Evolutionary conservation across 352 stramenopile species (phyloP), one percentile per base, ranked within the genome.

Genomic region (Phytophthora constricta): DNA sequence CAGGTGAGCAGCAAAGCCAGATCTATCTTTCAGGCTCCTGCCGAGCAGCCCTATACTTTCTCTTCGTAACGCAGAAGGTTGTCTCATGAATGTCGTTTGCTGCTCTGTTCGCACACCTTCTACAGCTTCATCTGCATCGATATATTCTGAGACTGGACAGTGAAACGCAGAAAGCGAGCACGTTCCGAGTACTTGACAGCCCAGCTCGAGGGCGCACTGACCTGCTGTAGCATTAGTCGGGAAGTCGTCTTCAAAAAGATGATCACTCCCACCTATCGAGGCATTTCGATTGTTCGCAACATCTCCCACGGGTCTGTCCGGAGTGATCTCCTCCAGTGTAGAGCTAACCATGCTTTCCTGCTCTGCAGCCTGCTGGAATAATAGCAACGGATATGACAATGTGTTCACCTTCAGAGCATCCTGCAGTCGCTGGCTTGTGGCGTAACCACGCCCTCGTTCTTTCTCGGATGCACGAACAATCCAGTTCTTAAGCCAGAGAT

Each of bases 401-500:
- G 86, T 91, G 1, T 71, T 82, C 19, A 91, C 65, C 58, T 94
- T 94, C 4, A 94, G 70, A 10, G 76, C 79, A 57, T 94, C 84
- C 47, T 88, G 80, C 2, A 94, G 78, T 17, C 74, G 74, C 52
- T 90, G 74, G 17, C 79, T 94, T 27, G 74, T 84, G 2, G 61
- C 80, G 52, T 92, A 94, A 0, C 82, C 86, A 48, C 86, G 82
- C 23, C 84, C 80, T 8, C 78, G 68, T 51, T 94, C 83, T n/a
- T 81, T 81, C 34, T 94, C 81, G 4, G 81, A 89, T 11, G 87
- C 80, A 19, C 82, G 75, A 19, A 94, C 86, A 50, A 96, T 96
- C 87, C 87, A 96, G 37, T 91, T 90, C 28, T 90, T 90, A 10
- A 96, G 70, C 86, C 86, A 96, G 3, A 96, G 53, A 47, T 94